Evolutionary conservation across 495 filamentous ascomycete species (phyloP).

Genomic region (Aspergillus haitiensis): DNA sequence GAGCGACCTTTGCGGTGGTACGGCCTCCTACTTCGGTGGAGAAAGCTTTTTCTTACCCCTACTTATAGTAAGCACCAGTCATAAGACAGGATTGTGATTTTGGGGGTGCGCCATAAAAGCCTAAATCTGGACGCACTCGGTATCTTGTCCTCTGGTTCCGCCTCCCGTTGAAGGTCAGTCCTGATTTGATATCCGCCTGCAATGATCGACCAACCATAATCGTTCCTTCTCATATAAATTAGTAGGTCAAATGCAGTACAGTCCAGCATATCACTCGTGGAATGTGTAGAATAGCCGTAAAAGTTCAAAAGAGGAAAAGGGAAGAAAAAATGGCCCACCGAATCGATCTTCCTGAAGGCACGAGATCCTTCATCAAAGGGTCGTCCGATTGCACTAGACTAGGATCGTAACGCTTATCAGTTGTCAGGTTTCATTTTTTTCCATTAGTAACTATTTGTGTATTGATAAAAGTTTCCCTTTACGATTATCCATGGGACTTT

Average conservation of each 20-base stretch:
- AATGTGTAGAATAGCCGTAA: slow-evolving; percentile 15
- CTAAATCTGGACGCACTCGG: slow-evolving; percentile 12
- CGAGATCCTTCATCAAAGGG: slow-evolving; percentile 2
- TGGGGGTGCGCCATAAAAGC: not conserved
- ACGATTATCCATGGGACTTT: not conserved
- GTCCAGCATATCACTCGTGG: slow-evolving; percentile 3
- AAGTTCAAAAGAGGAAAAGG: slow-evolving; percentile 6
- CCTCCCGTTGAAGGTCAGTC: slow-evolving; percentile 1
- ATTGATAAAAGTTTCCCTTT: not conserved
- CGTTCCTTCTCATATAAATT: not conserved
- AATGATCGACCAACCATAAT: slow-evolving; percentile 1
- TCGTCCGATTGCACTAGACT: not conserved
- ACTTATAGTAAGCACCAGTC: not conserved
- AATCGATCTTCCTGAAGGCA: slow-evolving; percentile 19
- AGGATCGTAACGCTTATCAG: not conserved
- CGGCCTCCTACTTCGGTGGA: not conserved
- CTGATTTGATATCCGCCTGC: slow-evolving; percentile 18
- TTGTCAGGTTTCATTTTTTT: slow-evolving; percentile 1
- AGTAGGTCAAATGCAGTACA: not conserved
- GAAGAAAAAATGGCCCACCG: not conserved
- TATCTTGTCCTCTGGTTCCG: not conserved
- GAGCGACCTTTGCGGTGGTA: slow-evolving; percentile 19
- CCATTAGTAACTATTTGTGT: not conserved
- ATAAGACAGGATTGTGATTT: not conserved
- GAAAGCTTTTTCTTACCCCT: not conserved